Conservation (phyloP, 139 green algal genomes). For the Chlamydomonas incerta region DNA sequence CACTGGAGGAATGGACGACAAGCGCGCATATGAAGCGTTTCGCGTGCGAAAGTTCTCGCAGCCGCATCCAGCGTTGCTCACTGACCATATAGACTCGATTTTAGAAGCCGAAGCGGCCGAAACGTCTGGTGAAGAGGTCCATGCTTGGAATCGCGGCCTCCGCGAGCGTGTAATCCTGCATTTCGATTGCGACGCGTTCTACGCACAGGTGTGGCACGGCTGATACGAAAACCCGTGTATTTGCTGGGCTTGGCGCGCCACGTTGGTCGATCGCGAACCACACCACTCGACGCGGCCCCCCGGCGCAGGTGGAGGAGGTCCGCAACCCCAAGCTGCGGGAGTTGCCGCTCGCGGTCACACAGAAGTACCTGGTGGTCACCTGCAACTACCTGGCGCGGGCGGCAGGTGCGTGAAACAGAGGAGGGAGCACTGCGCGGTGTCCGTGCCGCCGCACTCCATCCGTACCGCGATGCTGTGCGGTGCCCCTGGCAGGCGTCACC, state of each 20-base stretch:
- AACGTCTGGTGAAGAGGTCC: too few relatives aligned
- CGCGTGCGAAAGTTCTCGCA: slow-evolving; percentile 37
- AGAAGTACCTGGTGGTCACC: slow-evolving; percentile 89
- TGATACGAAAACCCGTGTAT: too few relatives aligned
- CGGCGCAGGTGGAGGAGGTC: slow-evolving; percentile 83
- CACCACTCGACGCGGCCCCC: too few relatives aligned
- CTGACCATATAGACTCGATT: too few relatives aligned
- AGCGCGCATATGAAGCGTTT: slow-evolving; percentile 44
- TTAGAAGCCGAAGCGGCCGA: not conserved
- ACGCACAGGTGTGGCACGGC: slow-evolving; percentile 61
- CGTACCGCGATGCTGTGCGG: too few relatives aligned
- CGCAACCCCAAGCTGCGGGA: slow-evolving; percentile 58
- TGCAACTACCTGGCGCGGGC: slow-evolving; percentile 85
- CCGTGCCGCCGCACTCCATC: not conserved
- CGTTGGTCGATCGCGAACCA: not conserved
- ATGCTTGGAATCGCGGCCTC: too few relatives aligned
- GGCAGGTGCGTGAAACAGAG: slow-evolving; percentile 15
- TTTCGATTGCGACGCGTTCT: slow-evolving; percentile 84
- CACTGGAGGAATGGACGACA: not conserved
- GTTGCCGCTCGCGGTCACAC: slow-evolving; percentile 76
- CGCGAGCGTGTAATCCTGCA: slow-evolving; percentile 75
- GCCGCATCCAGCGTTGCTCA: slow-evolving; percentile 24
- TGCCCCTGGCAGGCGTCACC: slow-evolving; percentile 72
- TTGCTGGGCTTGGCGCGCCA: not conserved
- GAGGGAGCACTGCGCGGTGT: too few relatives aligned